These are phyloP conservation scores for Candida sanyaensis DNA, from an alignment of 1,139 yeast genomes.

Conservation along the genomic window DNA sequence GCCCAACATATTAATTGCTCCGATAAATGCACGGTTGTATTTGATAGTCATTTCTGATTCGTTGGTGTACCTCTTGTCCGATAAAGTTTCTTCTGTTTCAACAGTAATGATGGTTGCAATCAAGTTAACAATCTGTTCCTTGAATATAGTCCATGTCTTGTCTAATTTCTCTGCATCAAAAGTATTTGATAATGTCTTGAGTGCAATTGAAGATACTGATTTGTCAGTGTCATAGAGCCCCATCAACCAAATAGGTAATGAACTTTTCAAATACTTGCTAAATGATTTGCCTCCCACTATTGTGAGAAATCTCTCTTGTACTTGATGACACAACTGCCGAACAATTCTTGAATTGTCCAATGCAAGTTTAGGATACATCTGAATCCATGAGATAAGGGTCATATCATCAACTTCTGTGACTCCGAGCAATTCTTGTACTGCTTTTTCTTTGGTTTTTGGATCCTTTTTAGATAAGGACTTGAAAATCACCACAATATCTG, in stretches of 20 bases:
- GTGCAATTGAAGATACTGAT: slow-evolving; percentile 55
- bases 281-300: slow-evolving; percentile 62
- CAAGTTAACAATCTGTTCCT: slow-evolving; percentile 55
- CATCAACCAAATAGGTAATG: slow-evolving; percentile 71
- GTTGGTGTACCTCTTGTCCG: slow-evolving; percentile 74
- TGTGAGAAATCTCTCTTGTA: slow-evolving; percentile 51
- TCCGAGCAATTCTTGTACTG: slow-evolving; percentile 54
- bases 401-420: slow-evolving; percentile 39
- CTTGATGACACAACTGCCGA: slow-evolving; percentile 60
- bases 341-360: slow-evolving; percentile 70
- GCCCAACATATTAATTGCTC: slow-evolving; percentile 53
- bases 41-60: slow-evolving; percentile 70
- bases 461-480: slow-evolving; percentile 79
- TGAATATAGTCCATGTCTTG: slow-evolving; percentile 63
- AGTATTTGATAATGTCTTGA: slow-evolving; percentile 46
- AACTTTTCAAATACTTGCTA: slow-evolving; percentile 66
- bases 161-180: slow-evolving; percentile 60
- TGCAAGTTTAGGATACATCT: slow-evolving; percentile 76
- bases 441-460: slow-evolving; percentile 80
- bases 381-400: slow-evolving; percentile 70
- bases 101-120: slow-evolving; percentile 50
- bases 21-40: slow-evolving; percentile 58
- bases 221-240: slow-evolving; percentile 73
- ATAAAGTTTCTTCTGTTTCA: slow-evolving; percentile 64
- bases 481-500: slow-evolving; percentile 66